Base-by-base conservation (phyloP, 106 monocot species). In the Ottelia alismoides region DNA sequence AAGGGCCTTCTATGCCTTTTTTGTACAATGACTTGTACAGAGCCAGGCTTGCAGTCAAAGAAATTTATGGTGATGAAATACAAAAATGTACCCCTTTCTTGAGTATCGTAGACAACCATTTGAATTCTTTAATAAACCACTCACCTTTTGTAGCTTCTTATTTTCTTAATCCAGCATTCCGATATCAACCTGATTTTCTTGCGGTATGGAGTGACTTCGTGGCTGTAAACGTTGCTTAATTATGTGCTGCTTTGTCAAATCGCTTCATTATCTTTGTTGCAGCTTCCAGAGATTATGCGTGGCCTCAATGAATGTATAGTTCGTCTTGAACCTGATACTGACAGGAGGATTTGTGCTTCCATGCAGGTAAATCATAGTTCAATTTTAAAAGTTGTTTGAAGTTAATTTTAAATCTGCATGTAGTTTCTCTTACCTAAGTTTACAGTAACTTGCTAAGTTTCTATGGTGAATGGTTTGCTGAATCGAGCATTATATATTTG, bases 261-360 rank as follows among this genome's bases (percentile, higher is more conserved):
- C n/a, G n/a, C n/a, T n/a, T n/a, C n/a, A n/a, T n/a, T n/a, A n/a
- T n/a, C n/a, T n/a, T n/a, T n/a, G n/a, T n/a, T n/a, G n/a, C n/a
- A n/a, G 80, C 59, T 55, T 21, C 75, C 75, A 31, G 75, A 81
- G 61, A 68, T 81, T 14, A 72, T 81, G 18, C 75, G 72, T 44
- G 80, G 75, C 56, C 25, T 81, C 22, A 81, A 81, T 64, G 75
- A 81, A 51, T 81, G 80, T 50, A 81, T 81, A 55, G 64, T 70
- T 52, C 67, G 72, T 28, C 25, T 81, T 6, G 80, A 81, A 65
- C 59, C 68, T 27, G 65, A 75, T 47, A 72, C 43, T 40, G 64
- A 45, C 45, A 72, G 72, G 35, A 67, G 68, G 63, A 67, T 81
- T 52, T 72, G 60, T 55, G 80, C 80, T 55, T 63, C 68, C 23